A percentile compares a stretch with the other conserved stretches of the same genome.
phyloP scores from a whole-genome alignment of 305 asterid species.

The Rubia balearica region DNA sequence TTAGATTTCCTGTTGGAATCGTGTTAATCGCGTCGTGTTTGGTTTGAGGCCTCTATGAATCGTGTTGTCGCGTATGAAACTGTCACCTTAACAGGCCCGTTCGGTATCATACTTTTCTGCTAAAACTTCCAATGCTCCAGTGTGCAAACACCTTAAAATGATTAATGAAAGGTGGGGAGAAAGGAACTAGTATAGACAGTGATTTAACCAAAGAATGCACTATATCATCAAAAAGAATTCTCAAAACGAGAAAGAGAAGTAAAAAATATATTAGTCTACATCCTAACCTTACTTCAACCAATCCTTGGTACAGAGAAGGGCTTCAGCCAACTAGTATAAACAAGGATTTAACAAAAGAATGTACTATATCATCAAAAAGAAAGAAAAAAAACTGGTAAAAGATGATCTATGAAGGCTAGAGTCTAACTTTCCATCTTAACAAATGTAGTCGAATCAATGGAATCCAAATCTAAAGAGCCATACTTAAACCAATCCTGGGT shows the following conservation, averaged over 20 bases:
- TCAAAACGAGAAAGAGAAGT: background rate
- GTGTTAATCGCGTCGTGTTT: too few species aligned
- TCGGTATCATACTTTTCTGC: too few species aligned
- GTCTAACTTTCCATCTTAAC: constrained; percentile 31
- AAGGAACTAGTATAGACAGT: too few species aligned
- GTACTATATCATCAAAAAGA: background rate
- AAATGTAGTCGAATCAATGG: constrained; percentile 17
- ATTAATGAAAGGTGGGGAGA: too few species aligned
- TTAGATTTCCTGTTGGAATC: too few species aligned
- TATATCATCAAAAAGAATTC: background rate
- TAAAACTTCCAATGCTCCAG: too few species aligned
- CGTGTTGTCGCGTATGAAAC: too few species aligned
- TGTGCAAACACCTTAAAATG: too few species aligned
- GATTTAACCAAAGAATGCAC: background rate
- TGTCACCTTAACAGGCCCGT: too few species aligned
- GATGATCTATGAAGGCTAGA: constrained; percentile 10
- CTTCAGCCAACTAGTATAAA: background rate
- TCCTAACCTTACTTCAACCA: background rate
- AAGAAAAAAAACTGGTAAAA: background rate
- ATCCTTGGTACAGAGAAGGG: background rate
- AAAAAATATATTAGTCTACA: background rate
- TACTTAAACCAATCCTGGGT: constrained; percentile 71
- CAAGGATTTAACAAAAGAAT: constrained; percentile 7
- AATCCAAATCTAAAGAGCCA: constrained; percentile 21
- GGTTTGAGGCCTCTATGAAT: too few species aligned